These are phyloP conservation scores for Kalaharituber pfeilii DNA, from an alignment of 2,329 filamentous ascomycete species.

Conservation along the genomic window DNA sequence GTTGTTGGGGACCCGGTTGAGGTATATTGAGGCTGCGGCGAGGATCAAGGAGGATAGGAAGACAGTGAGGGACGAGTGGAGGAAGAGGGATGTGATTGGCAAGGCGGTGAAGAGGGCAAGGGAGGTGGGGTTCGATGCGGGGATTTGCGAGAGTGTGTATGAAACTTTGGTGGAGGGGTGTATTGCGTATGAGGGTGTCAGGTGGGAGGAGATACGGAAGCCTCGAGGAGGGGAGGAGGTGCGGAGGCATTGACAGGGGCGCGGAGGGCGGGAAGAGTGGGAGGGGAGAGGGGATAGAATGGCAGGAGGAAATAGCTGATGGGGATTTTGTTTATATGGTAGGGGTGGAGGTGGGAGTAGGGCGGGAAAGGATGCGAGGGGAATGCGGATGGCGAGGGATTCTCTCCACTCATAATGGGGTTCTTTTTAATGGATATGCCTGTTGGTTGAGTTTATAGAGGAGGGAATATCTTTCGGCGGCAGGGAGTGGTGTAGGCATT, in stretches of 20 bases:
- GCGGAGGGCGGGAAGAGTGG: not conserved
- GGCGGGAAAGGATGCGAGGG: too few species aligned
- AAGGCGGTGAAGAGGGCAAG: slow-evolving; percentile 11
- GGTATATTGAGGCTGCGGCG: slow-evolving; percentile 19
- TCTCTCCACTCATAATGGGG: too few species aligned
- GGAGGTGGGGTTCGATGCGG: slow-evolving; percentile 12
- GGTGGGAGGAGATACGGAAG: slow-evolving; percentile 9
- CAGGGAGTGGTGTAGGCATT: too few species aligned
- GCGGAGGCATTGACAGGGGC: too few species aligned
- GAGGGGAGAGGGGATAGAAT: not conserved
- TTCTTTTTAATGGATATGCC: too few species aligned
- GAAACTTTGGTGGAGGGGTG: slow-evolving; percentile 16
- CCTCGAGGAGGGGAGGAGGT: slow-evolving; percentile 3
- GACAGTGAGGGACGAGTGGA: slow-evolving; percentile 17
- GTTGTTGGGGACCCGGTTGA: slow-evolving; percentile 15
- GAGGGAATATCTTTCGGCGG: too few species aligned
- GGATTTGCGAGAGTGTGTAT: slow-evolving; percentile 13
- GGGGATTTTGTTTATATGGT: too few species aligned
- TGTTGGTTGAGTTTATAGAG: too few species aligned
- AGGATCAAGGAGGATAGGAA: slow-evolving; percentile 15
- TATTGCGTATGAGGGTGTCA: slow-evolving; percentile 15
- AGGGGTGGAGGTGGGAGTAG: too few species aligned
- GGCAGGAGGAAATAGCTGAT: not conserved
- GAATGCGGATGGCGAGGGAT: too few species aligned
- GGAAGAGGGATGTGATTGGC: slow-evolving; percentile 15